Base-by-base conservation (phyloP, 2,329 filamentous ascomycete species). In the Ophiostoma tasmaniense region DNA sequence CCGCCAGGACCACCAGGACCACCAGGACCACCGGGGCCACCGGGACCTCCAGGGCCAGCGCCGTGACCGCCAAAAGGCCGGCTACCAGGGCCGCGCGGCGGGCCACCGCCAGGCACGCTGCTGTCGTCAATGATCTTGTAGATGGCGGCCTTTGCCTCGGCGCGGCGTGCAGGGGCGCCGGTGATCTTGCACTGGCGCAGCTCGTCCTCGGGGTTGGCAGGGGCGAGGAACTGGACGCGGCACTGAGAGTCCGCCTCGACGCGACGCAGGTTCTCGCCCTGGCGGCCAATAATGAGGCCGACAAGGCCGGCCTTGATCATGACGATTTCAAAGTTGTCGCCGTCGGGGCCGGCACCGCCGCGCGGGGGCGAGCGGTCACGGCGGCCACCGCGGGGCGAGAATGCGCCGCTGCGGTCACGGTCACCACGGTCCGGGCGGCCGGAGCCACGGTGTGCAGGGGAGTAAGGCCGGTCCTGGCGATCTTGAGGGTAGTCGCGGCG, bases 51-150 rank as follows among this genome's bases (percentile, higher is more conserved):
- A n/a, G n/a, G n/a, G n/a, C n/a, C n/a, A n/a, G n/a, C n/a, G n/a
- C 75, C 75, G 8, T 73, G 77, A 71, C 78, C 75, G 28, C 75
- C 75, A 10, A 73, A 74, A 33, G 82, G 33, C 20, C 69, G 66
- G 7, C 55, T 55, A 37, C 70, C 52, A 28, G 61, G 59, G 20
- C 71, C 68, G 4, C 69, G 66, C 2, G 62, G 52, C 20, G 77
- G 76, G n/a, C 61, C 61, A 13, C 59, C 28, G 17, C 61, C 75
- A 73, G 35, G 81, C 11, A 37, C 69, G 62, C 89, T 89, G 77
- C 90, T 95, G 73, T 96, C 93, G 70, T 93, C 91, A 75, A 97
- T 94, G 76, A 96, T 95, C 71, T 88, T 87, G 78, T 91, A 90
- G 78, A 97, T 96, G 72, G 93, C 90, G 20, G 87, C 83, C 79